phyloP scores from a whole-genome alignment of 345 rosid genomes.

The Eucalyptus regnans region DNA sequence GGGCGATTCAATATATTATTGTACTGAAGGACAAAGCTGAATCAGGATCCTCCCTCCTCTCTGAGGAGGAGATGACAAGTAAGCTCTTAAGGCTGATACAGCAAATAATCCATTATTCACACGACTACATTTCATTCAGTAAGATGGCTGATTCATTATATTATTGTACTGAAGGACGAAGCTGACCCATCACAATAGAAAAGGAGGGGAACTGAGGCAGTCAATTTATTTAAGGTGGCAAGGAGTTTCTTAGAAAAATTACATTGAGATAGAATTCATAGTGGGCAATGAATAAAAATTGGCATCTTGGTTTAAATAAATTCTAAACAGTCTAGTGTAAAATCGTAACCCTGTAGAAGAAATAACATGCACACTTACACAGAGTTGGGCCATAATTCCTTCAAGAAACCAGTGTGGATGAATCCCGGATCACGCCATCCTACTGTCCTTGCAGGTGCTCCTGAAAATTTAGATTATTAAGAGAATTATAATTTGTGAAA shows the following conservation, averaged over 20 bases:
- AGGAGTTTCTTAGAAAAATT: neutral
- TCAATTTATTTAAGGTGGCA: neutral
- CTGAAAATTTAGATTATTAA: neutral
- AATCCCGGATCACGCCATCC: constrained; percentile 50
- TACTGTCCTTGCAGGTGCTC: constrained; percentile 32
- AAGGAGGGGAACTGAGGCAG: neutral
- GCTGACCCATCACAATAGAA: neutral
- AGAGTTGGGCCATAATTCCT: constrained; percentile 34
- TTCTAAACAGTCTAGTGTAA: neutral
- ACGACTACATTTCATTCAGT: neutral
- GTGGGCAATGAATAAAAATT: neutral
- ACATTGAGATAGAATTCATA: neutral
- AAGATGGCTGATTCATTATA: neutral
- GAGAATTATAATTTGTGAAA: neutral
- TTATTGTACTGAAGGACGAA: neutral
- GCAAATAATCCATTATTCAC: neutral
- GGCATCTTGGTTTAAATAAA: neutral
- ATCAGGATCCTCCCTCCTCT: too few species aligned
- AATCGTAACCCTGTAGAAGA: neutral
- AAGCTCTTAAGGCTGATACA: neutral
- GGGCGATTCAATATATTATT: too few species aligned
- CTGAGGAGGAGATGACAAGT: neutral
- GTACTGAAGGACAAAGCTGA: too few species aligned
- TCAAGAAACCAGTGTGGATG: constrained; percentile 34
- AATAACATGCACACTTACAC: constrained; percentile 3